A percentile compares a stretch with the other conserved stretches of the same genome.
phyloP scores from a whole-genome alignment of 2,329 filamentous ascomycete species.

The Tolypocladium album region DNA sequence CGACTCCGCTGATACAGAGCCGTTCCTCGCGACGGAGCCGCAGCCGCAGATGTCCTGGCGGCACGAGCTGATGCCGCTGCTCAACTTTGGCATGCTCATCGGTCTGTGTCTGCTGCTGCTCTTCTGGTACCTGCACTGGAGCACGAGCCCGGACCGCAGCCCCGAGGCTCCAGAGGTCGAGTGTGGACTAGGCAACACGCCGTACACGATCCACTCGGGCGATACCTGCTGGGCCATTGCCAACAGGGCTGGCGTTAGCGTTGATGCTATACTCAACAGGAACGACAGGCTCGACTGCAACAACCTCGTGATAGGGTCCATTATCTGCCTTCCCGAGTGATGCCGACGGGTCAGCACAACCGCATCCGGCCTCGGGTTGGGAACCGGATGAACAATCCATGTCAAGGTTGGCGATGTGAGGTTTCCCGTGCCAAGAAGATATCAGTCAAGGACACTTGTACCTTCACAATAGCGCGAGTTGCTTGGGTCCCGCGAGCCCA shows the following conservation, averaged over 20 bases:
- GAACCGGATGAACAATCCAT: background rate
- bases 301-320: conserved; percentile 26
- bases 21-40: conserved; percentile 16
- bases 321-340: conserved; percentile 31
- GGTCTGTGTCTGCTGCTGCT: conserved; percentile 38
- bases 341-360: background rate
- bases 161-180: conserved; percentile 1
- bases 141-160: conserved; percentile 9
- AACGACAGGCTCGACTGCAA: conserved; percentile 39
- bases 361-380: background rate
- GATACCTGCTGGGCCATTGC: conserved; percentile 46
- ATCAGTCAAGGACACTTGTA: background rate
- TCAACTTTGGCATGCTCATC: conserved; percentile 47
- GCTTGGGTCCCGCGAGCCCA: no score
- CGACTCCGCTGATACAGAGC: conserved; percentile 16
- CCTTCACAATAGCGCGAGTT: background rate
- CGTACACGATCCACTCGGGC: conserved; percentile 30
- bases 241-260: conserved; percentile 25
- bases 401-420: background rate
- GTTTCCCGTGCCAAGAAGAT: background rate
- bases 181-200: conserved; percentile 18
- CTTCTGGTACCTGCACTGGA: conserved; percentile 34
- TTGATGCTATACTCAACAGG: conserved; percentile 33
- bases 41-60: conserved; percentile 33
- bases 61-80: conserved; percentile 39